Conservation (phyloP, 345 rosid species). For the Triadica sebifera region DNA sequence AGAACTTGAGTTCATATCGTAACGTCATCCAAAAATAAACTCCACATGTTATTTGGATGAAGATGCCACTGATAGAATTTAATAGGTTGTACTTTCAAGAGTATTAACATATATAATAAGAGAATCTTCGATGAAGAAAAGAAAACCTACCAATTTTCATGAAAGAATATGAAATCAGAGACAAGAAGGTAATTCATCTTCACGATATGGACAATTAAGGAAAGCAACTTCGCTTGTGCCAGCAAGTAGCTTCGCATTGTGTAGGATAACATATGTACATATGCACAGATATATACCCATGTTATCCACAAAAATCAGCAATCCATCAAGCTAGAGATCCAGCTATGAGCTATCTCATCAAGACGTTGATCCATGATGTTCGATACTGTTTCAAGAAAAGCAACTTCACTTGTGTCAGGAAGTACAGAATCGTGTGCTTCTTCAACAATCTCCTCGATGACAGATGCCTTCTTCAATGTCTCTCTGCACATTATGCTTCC, state of each 20-base stretch:
- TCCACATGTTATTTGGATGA: not conserved
- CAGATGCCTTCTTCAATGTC: constrained; percentile 35
- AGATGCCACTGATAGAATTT: not conserved
- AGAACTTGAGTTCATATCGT: not conserved
- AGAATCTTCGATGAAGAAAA: constrained; percentile 2
- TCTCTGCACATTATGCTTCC: constrained; percentile 47
- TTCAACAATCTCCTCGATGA: constrained; percentile 38
- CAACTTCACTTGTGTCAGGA: constrained; percentile 37
- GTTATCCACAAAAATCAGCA: constrained; percentile 5
- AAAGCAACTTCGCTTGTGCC: not conserved
- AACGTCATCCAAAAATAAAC: not conserved
- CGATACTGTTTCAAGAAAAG: constrained; percentile 36
- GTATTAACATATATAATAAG: not conserved
- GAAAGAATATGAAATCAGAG: constrained; percentile 8
- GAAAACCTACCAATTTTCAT: not conserved
- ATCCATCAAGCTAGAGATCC: constrained; percentile 8
- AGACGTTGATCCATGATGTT: constrained; percentile 38
- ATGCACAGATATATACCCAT: constrained; percentile 2
- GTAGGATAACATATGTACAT: not conserved
- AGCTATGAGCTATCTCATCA: constrained; percentile 23
- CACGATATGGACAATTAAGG: not conserved
- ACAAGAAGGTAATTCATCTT: not conserved
- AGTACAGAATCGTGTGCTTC: constrained; percentile 38
- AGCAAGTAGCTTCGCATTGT: not conserved
- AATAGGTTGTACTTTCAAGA: not conserved